Evolutionary conservation across 306 rosid genomes (phyloP), one percentile per base, ranked within the genome.

Genomic region (Lupinus albus): DNA sequence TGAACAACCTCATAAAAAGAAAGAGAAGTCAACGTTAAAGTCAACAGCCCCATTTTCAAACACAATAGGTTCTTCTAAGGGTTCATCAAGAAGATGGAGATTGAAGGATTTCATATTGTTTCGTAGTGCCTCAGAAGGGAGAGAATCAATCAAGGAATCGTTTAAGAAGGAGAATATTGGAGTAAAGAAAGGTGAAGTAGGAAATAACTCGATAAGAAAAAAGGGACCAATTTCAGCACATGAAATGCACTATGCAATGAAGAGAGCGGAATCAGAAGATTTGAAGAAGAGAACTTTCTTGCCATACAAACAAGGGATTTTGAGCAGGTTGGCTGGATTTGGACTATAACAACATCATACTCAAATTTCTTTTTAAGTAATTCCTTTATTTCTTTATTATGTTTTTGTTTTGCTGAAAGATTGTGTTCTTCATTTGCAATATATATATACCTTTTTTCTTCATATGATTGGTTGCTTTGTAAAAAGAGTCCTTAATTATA

Each of bases 91-190:
- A 50, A 90, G 82, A 52, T 93, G 99, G 99, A 83, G 87, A 20
- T 49, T 93, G 47, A 93, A 25, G 75, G 96, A 93, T 41, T 77
- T 91, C 2, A 53, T 91, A 16, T 55, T 90, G 75, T 93, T 93
- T 18, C 86, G 99, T 0, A 93, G 99, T 66, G 94, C 94, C 13
- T 93, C 99, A 0, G 99, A 93, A 80, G 98, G 98, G 5, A 70
- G 97, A 68, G 95, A 81, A 11, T 68, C 87, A 1, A 83, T 60
- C 36, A 93, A 84, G 47, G 95, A 89, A 14, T 78, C 87, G 9
- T 72, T 84, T 54, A 81, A 81, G 62, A 87, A 84, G 72, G 85
- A 83, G 67, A 69, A 75, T 20, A 47, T 21, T 56, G n/a, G 48
- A 18, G 39, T 72, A 64, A 86, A 61, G 50, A 87, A 81, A 68